Base-by-base conservation (phyloP, 495 filamentous ascomycete species). In the Darksidea phi region DNA sequence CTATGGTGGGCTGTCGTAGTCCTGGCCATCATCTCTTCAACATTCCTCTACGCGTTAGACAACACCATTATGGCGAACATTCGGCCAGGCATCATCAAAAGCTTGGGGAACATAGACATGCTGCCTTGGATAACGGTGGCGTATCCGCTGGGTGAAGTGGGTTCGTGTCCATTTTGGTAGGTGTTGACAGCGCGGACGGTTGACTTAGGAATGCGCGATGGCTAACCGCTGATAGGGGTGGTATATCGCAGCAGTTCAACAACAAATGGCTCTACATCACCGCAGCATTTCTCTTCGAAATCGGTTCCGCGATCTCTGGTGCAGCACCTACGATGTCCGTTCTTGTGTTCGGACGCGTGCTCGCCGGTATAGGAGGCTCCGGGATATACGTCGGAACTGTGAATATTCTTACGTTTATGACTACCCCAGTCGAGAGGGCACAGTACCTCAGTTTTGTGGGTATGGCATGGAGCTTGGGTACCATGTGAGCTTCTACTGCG, bases 321-420 rank as follows among this genome's bases (percentile, higher is more conserved):
- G 59, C 67, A 2, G 73, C 75, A 3, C 70, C 63, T 2, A 66
- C 42, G 28, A 72, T 75, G 64, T 46, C 50, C 11, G 54, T 61
- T 17, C 32, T 76, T 13, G 75, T 76, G 49, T 63, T 71, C 12
- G 75, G 74, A 2, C 72, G 75, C 10, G 69, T 63, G 21, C 68
- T 75, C 43, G 63, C 63, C 38, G 74, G 74, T 17, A 21, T 69
- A 0, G 66, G 64, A 13, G 57, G 61, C 21, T 26, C 45, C 6
- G 66, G 66, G 6, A 52, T 53, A n/a, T 68, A 64, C 47, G 25
- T 54, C 17, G 62, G 66, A 4, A 36, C 51, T 6, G 32, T 61
- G 2, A 56, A 21, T 18, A 32, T 65, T 36, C 47, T 65, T 2
- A 36, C 58, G n/a, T 37, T 12, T 18, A 67, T 49, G 28, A 67